These are phyloP conservation scores for Juglanconis juglandina DNA, from an alignment of 2,329 filamentous ascomycete genomes.

Conservation along the genomic window DNA sequence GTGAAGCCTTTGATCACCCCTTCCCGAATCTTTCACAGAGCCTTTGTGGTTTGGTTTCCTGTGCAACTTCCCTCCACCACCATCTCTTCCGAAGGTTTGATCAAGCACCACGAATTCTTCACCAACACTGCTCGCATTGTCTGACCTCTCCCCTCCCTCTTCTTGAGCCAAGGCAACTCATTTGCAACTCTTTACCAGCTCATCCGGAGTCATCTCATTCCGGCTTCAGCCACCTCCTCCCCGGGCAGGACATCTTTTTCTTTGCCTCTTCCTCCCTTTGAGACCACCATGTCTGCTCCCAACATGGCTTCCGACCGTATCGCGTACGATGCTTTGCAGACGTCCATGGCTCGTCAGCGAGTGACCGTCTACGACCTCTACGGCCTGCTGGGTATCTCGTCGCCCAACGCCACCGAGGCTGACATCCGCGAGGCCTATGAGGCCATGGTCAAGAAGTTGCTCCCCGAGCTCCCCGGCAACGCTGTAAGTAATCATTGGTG, in stretches of 20 bases:
- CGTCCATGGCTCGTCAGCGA: slow-evolving; percentile 7
- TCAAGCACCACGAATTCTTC: too few relatives aligned
- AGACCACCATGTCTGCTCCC: too few relatives aligned
- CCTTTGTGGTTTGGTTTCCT: too few relatives aligned
- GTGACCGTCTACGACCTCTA: slow-evolving; percentile 14
- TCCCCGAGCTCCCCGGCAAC: slow-evolving; percentile 4
- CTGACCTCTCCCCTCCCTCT: not conserved
- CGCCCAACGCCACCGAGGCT: slow-evolving; percentile 9
- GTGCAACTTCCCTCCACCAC: too few relatives aligned
- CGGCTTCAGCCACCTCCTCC: too few relatives aligned
- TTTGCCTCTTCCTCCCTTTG: too few relatives aligned
- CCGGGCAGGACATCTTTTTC: too few relatives aligned
- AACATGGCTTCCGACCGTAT: slow-evolving; percentile 1
- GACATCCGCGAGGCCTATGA: slow-evolving; percentile 7
- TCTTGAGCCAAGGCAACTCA: not conserved
- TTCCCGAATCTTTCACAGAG: too few relatives aligned
- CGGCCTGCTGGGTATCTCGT: slow-evolving; percentile 7
- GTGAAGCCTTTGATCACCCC: too few relatives aligned
- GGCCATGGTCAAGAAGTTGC: not conserved
- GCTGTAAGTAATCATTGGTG: not conserved
- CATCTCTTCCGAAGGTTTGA: too few relatives aligned
- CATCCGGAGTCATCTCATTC: too few relatives aligned
- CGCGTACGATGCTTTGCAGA: not conserved
- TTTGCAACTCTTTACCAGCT: not conserved
- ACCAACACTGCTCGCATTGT: too few relatives aligned